These are phyloP conservation scores for Orbilia oligospora DNA, from an alignment of 2,329 filamentous ascomycete genomes.

Conservation along the genomic window DNA sequence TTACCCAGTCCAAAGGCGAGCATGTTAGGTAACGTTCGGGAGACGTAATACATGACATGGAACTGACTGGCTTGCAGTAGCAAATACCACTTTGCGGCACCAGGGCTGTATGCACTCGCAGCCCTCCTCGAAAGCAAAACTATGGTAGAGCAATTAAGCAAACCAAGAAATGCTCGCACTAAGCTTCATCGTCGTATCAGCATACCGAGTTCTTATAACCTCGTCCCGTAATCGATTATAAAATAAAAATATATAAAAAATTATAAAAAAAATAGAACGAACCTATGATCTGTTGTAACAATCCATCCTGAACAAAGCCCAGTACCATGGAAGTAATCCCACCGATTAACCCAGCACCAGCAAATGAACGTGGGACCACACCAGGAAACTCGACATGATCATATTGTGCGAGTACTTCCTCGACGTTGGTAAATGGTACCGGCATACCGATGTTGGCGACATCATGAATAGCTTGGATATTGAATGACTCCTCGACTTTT, in stretches of 20 bases:
- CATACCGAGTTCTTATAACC: background rate
- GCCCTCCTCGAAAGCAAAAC: slow-evolving; percentile 77
- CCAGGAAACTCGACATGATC: slow-evolving; percentile 94
- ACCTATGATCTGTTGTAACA: slow-evolving; percentile 73
- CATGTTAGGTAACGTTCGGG: slow-evolving; percentile 93
- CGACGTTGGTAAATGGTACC: slow-evolving; percentile 74
- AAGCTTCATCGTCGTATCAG: slow-evolving; percentile 43
- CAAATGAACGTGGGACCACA: slow-evolving; percentile 89
- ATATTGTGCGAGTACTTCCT: slow-evolving; percentile 76
- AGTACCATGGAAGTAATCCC: slow-evolving; percentile 79
- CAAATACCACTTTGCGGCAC: slow-evolving; percentile 82
- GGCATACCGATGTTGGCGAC: slow-evolving; percentile 80
- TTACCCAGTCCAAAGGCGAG: slow-evolving; percentile 89
- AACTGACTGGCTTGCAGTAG: slow-evolving; percentile 87
- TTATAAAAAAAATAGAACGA: slow-evolving; percentile 58
- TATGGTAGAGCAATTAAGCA: slow-evolving; percentile 80
- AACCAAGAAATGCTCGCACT: slow-evolving; percentile 83
- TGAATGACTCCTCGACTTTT: slow-evolving; percentile 99
- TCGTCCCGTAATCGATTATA: background rate
- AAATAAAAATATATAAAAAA: no score
- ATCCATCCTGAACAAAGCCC: slow-evolving; percentile 72
- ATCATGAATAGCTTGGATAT: slow-evolving; percentile 93
- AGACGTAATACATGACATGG: slow-evolving; percentile 92
- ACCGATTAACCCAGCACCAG: slow-evolving; percentile 83
- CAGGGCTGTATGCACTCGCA: slow-evolving; percentile 76